Conservation (phyloP, 768 basidiomycete genomes). For the Panaeolus papilionaceus region DNA sequence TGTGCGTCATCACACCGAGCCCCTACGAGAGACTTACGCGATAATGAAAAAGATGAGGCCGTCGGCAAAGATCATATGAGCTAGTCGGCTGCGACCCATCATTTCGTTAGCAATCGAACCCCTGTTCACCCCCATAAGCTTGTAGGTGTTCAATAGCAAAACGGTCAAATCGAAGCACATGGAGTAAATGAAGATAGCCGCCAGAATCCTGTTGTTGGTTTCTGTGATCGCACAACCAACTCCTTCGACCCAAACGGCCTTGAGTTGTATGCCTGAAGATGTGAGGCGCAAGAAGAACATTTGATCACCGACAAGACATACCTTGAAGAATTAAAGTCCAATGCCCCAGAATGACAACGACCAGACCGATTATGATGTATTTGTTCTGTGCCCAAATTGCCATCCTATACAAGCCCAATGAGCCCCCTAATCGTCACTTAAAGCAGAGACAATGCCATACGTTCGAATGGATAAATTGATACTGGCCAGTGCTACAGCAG, state of each 20-base stretch:
- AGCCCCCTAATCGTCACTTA: background rate
- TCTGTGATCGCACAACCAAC: conserved; percentile 58
- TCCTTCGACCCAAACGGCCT: conserved; percentile 56
- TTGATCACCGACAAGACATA: conserved; percentile 21
- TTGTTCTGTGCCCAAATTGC: conserved; percentile 70
- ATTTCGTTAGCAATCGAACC: conserved; percentile 24
- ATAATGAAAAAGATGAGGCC: conserved; percentile 80
- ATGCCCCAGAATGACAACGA: conserved; percentile 68
- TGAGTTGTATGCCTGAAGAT: conserved; percentile 60
- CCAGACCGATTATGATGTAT: conserved; percentile 54
- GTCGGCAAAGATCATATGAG: conserved; percentile 71
- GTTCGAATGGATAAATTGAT: conserved; percentile 66
- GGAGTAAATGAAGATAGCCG: conserved; percentile 76
- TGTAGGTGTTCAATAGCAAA: conserved; percentile 63
- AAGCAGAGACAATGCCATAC: conserved; percentile 37
- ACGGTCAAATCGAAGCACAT: conserved; percentile 77
- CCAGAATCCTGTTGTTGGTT: conserved; percentile 68
- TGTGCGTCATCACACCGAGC: background rate
- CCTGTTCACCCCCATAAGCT: conserved; percentile 45
- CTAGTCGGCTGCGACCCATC: conserved; percentile 51
- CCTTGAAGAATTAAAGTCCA: conserved; percentile 77
- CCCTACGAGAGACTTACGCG: conserved; percentile 47
- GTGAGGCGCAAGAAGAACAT: background rate
- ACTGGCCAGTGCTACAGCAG: conserved; percentile 62
- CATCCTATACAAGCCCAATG: conserved; percentile 37